Base-by-base conservation (phyloP, 805 yeast species). In the Metschnikowia chrysomelidarum region DNA sequence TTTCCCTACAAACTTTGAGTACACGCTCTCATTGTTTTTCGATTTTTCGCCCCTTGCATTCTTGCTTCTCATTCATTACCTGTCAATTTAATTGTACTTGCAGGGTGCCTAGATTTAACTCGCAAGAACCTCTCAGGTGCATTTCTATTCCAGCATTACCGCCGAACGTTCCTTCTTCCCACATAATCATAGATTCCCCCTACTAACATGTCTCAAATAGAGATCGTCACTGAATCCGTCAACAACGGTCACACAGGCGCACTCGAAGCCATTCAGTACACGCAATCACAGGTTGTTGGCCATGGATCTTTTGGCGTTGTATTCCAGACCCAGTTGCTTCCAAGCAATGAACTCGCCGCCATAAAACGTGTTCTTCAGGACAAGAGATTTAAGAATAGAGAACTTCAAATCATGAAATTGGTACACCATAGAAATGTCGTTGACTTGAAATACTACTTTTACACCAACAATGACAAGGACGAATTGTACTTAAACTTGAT, bases 281-380 rank as follows among this genome's bases (percentile, higher is more conserved):
- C 89, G 12, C 87, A 82, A 51, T 76, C 86, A 25, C 83, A 86
- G 48, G 88, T 89, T 73, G 93, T 91, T 26, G 98, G 98, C n/a
- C 94, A 87, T 61, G 98, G 98, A 8, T 89, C 98, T n/a, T 93
- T 93, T 66, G 98, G 98, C 2, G 89, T 88, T 21, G 98, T 93
- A n/a, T 88, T 87, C 57, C 93, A 87, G 49, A 87, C 96, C 5
- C 79, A 76, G 40, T 69, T 93, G 24, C 55, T 76, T 42, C 88
- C 91, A 12, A 72, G 83, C 15, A 79, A 83, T 41, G 85, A 81
- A 50, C 75, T 79, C 26, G 94, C 91, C 13, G 98, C 98, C 32
- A 87, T 93, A 56, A 93, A 93, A 62, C 77, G 95, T 50, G 99
- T 93, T n/a, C 71, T 91, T 17, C 98, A 93, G 59, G 99, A 93